Evolutionary conservation across 495 filamentous ascomycete species (phyloP).

Genomic region (Lepidopterella palustris): DNA sequence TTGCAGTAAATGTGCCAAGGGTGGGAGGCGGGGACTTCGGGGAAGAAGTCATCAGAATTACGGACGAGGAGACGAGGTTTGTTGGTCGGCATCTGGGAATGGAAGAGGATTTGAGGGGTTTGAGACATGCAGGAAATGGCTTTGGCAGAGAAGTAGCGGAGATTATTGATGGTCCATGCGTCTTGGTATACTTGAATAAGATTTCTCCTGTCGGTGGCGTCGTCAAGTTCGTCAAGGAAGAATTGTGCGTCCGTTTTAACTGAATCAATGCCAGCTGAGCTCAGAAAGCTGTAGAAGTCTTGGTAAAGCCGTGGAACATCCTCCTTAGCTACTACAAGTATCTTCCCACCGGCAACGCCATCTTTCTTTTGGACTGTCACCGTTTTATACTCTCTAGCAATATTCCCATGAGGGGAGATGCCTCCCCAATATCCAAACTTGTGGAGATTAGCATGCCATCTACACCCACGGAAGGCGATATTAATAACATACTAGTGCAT

Average conservation of each 20-base stretch:
- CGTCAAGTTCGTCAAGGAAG: constrained; percentile 67
- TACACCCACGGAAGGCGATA: background rate
- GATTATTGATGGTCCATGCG: constrained; percentile 71
- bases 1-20: constrained; percentile 94
- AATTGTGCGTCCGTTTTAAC: constrained; percentile 93
- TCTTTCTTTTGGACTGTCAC: constrained; percentile 52
- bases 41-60: constrained; percentile 94
- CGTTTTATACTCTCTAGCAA: constrained; percentile 74
- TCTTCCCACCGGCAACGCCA: constrained; percentile 52
- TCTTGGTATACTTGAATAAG: constrained; percentile 74
- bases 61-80: constrained; percentile 64
- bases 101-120: constrained; percentile 74
- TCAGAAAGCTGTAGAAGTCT: constrained; percentile 84
- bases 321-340: constrained; percentile 67
- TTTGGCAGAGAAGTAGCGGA: constrained; percentile 68
- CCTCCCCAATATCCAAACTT: constrained; percentile 89
- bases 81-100: constrained; percentile 68
- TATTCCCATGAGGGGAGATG: constrained; percentile 60
- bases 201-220: constrained; percentile 57
- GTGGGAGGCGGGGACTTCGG: constrained; percentile 66
- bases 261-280: constrained; percentile 60
- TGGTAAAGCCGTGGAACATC: constrained; percentile 73
- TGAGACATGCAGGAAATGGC: constrained; percentile 92
- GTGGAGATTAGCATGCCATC: background rate
- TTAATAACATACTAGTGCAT: constrained; percentile 54